A percentile compares a stretch with the other conserved stretches of the same genome.
phyloP scores from a whole-genome alignment of 2,329 filamentous ascomycete genomes.

The Clonostachys rosea region DNA sequence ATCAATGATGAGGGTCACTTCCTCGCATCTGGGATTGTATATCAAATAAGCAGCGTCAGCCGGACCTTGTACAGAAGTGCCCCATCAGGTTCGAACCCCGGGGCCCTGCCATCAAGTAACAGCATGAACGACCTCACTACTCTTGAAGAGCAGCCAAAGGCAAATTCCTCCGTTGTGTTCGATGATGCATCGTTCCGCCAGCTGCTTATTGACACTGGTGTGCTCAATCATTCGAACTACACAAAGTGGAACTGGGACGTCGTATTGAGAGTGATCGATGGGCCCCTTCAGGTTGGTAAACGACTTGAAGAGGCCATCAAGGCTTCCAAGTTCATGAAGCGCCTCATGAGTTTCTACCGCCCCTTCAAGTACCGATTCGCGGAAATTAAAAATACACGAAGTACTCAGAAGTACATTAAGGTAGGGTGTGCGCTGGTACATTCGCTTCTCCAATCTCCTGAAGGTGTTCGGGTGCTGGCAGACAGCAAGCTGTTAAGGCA shows the following conservation, averaged over 20 bases:
- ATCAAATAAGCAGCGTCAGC: constrained; percentile 97
- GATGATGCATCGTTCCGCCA: constrained; percentile 62
- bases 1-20: constrained; percentile 71
- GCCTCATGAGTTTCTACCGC: constrained; percentile 89
- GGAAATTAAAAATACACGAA: constrained; percentile 82
- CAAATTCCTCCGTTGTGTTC: constrained; percentile 36
- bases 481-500: constrained; percentile 93
- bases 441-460: constrained; percentile 76
- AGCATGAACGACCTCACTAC: constrained; percentile 41
- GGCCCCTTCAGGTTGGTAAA: constrained; percentile 85
- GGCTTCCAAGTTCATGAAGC: constrained; percentile 93
- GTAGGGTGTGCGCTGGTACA: constrained; percentile 86
- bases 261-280: constrained; percentile 86
- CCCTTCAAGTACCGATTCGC: constrained; percentile 97
- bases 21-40: constrained; percentile 83
- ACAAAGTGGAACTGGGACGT: constrained; percentile 98
- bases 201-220: constrained; percentile 70
- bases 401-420: constrained; percentile 89
- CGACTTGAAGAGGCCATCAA: constrained; percentile 91
- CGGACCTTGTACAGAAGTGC: constrained; percentile 82
- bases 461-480: constrained; percentile 79
- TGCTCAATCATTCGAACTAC: constrained; percentile 85
- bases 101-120: constrained; percentile 32
- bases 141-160: constrained; percentile 54
- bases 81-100: constrained; percentile 34